Base-by-base conservation (phyloP, 257 asterid species). In the Ligustrum vulgare region DNA sequence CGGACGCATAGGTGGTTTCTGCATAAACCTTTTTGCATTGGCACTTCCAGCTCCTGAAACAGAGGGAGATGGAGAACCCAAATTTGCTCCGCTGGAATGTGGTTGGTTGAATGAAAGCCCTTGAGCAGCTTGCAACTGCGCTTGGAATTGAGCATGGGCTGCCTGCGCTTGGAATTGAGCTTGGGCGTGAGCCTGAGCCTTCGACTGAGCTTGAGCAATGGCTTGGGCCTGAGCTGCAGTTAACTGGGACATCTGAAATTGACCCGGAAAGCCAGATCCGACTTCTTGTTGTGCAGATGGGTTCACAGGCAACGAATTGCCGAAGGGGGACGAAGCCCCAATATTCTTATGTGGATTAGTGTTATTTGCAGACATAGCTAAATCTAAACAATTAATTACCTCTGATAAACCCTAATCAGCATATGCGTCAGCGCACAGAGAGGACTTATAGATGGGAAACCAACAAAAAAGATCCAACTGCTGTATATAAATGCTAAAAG, bases 311-410 rank as follows among this genome's bases (percentile, higher is more conserved):
- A 89, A 78, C 37, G 94, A 82, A 79, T 87, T 91, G 39, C 94
- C 96, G 76, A 90, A 93, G 62, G 99, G 91, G 79, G 98, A 91
- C 13, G 97, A 85, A 78, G 81, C 88, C 78, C 99, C 97, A 3
- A 86, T 72, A 62, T 73, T 89, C 91, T 89, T 95, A 72, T 89
- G 96, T 20, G 87, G 93, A 73, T 89, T 86, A 76, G 75, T 91
- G 86, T 90, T 95, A 83, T 93, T 95, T 28, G 81, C 90, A 66
- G 99, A 88, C 99, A 93, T 93, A 75, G 78, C 78, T 67, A 37
- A 77, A 72, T 72, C 72, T 77, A 63, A 74, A 72, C 72, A 75
- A 71, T 69, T 25, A 60, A 60, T 67, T 68, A 62, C 32, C 70
- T 37, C 31, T 37, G 78, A 56, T 28, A 74, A 72, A 39, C 80